Base-by-base conservation (phyloP, 805 yeast genomes). In the Metschnikowia orientalis region DNA sequence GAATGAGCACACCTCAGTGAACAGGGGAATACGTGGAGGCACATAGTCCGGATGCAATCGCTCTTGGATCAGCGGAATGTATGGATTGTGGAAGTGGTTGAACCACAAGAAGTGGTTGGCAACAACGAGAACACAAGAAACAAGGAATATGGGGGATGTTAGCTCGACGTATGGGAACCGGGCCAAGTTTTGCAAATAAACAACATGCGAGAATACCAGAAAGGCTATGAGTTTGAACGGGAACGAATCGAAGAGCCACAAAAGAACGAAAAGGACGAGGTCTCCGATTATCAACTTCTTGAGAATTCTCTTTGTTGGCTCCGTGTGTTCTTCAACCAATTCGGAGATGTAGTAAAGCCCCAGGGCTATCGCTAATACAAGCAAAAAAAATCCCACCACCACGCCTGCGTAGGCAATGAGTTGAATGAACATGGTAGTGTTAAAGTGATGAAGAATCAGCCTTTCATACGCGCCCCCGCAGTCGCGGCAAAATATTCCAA, bases 271-370 rank as follows among this genome's bases (percentile, higher is more conserved):
- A 0, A 72, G 44, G 0, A 41, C 68, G 7, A 83, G 71, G n/a
- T 86, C 75, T 2, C 63, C 61, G 53, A 77, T 76, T 20, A 89
- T 87, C 32, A 77, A 54, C 42, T 79, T 69, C 27, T 67, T 69
- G 23, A 92, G 64, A 34, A 87, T 67, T 37, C 86, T 61, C 48
- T 76, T 81, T 8, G 97, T 85, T 30, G 88, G 77, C 42, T 84
- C 92, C 0, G 95, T 74, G 56, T 92, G 90, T 51, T 89, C 97
- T 54, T 92, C 98, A 10, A 92, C 95, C 19, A 88, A 61, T 54
- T 92, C 98, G 6, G 95, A 84, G 23, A 90, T 67, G 50, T 88
- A 89, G 65, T 88, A 92, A 20, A 92, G 65, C 0, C 95, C 97
- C 2, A 95, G 84, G 0, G 97, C 97, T 39, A 83, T 79, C 13